Evolutionary conservation across 345 rosid species (phyloP).

Genomic region (Sonneratia caseolaris): DNA sequence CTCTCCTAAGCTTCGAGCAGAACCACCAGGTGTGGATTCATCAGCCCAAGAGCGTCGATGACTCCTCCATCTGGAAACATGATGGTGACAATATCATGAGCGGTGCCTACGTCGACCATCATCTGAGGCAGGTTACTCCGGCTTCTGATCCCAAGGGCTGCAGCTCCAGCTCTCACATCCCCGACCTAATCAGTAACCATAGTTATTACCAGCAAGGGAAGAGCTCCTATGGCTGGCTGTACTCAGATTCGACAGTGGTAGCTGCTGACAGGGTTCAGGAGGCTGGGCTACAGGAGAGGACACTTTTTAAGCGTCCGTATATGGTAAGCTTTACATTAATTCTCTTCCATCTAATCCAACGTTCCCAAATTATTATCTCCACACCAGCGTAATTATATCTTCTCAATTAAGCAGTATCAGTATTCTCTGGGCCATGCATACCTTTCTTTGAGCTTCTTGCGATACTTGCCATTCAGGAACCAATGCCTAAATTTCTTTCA

Average conservation of each 20-base stretch:
- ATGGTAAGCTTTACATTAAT: background rate
- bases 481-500: no score
- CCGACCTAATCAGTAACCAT: slow-evolving; percentile 24
- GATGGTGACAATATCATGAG: slow-evolving; percentile 6
- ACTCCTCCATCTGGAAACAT: slow-evolving; percentile 31
- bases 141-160: slow-evolving; percentile 16
- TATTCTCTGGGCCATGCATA: no score
- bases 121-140: slow-evolving; percentile 23
- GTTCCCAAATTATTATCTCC: background rate
- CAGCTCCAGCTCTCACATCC: slow-evolving; percentile 25
- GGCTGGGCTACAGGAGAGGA: slow-evolving; percentile 23
- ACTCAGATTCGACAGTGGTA: slow-evolving; percentile 36
- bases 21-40: slow-evolving; percentile 5
- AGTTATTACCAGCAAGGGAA: slow-evolving; percentile 17
- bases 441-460: no score
- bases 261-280: slow-evolving; percentile 37
- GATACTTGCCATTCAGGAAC: no score
- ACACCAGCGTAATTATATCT: no score
- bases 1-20: slow-evolving; percentile 63
- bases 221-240: slow-evolving; percentile 46
- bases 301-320: slow-evolving; percentile 44
- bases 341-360: background rate
- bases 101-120: slow-evolving; percentile 2
- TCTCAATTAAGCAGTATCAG: no score
- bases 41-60: slow-evolving; percentile 8